Evolutionary conservation across 2,329 filamentous ascomycete species (phyloP).

Genomic region (Colletotrichum ledebouriae): DNA sequence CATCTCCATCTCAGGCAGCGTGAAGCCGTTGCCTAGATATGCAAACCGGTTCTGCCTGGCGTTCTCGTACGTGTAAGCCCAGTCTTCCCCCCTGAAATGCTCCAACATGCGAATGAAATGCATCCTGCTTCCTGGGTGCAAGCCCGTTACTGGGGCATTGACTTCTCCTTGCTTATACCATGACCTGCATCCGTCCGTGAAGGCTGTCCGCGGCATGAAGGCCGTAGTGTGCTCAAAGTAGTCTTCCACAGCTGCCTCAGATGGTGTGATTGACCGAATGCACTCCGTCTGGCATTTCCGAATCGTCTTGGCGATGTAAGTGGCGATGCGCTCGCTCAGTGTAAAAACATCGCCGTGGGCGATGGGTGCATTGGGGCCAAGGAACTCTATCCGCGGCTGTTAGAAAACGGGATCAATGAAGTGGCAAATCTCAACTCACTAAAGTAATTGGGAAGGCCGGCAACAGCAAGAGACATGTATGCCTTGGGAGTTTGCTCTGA

Average conservation of each 20-base stretch:
- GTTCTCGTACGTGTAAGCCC: conserved; percentile 62
- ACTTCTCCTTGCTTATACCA: conserved; percentile 64
- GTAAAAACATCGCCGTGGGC: conserved; percentile 66
- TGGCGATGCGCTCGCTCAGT: conserved; percentile 64
- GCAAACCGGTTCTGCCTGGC: conserved; percentile 58
- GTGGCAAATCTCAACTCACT: conserved; percentile 52
- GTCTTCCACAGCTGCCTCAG: conserved; percentile 61
- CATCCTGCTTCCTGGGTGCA: conserved; percentile 65
- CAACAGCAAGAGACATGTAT: conserved; percentile 67
- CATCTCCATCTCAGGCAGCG: conserved; percentile 55
- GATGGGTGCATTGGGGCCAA: conserved; percentile 66
- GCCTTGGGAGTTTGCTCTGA: conserved; percentile 57
- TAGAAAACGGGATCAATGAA: background rate
- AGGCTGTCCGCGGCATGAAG: conserved; percentile 68
- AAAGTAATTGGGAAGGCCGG: conserved; percentile 68
- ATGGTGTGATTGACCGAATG: conserved; percentile 61
- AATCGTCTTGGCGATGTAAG: conserved; percentile 63
- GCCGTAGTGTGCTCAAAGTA: conserved; percentile 62
- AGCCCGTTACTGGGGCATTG: conserved; percentile 61
- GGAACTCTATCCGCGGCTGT: conserved; percentile 55
- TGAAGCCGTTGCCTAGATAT: conserved; percentile 69
- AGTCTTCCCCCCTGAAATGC: conserved; percentile 64
- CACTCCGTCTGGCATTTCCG: conserved; percentile 64
- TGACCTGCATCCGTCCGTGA: conserved; percentile 61
- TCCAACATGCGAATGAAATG: conserved; percentile 69